Conservation (phyloP, 139 green algal species). For the Asterochloris erici region DNA sequence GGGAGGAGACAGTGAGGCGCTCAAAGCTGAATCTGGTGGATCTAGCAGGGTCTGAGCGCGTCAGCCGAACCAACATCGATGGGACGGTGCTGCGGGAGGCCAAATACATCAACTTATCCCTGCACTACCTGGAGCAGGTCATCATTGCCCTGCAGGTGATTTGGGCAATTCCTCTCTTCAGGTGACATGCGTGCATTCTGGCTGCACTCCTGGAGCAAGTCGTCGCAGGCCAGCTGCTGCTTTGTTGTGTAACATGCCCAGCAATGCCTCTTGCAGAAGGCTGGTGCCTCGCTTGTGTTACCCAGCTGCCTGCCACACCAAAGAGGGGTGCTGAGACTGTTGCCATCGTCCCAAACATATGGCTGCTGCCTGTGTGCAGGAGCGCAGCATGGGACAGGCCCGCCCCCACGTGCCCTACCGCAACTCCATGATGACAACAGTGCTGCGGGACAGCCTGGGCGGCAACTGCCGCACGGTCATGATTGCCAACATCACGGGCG, state of each 20-base stretch:
- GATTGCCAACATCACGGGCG: slow-evolving; percentile 63
- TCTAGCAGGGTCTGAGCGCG: slow-evolving; percentile 78
- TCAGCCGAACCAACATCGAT: slow-evolving; percentile 61
- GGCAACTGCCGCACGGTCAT: slow-evolving; percentile 87
- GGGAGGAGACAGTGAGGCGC: slow-evolving; percentile 57
- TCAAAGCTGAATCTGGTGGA: slow-evolving; percentile 92
- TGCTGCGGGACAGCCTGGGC: slow-evolving; percentile 76
- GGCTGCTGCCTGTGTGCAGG: slow-evolving; percentile 40
- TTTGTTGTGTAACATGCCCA: slow-evolving; percentile 12
- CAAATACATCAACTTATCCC: slow-evolving; percentile 78
- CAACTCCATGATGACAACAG: slow-evolving; percentile 85
- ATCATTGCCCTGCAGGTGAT: slow-evolving; percentile 73
- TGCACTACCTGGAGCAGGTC: slow-evolving; percentile 87
- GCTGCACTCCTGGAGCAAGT: too few relatives aligned
- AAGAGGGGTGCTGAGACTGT: too few relatives aligned
- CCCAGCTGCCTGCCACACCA: too few relatives aligned
- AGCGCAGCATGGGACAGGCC: slow-evolving; percentile 49
- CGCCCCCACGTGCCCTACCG: slow-evolving; percentile 83
- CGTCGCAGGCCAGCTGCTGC: too few relatives aligned
- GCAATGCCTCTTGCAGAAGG: slow-evolving; percentile 37
- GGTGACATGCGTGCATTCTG: not conserved
- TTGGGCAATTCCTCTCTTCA: not conserved
- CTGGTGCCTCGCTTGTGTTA: too few relatives aligned
- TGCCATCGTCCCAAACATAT: too few relatives aligned
- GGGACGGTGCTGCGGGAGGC: slow-evolving; percentile 74